Conservation (phyloP, 2,329 filamentous ascomycete genomes). For the Exophiala aquamarina region DNA sequence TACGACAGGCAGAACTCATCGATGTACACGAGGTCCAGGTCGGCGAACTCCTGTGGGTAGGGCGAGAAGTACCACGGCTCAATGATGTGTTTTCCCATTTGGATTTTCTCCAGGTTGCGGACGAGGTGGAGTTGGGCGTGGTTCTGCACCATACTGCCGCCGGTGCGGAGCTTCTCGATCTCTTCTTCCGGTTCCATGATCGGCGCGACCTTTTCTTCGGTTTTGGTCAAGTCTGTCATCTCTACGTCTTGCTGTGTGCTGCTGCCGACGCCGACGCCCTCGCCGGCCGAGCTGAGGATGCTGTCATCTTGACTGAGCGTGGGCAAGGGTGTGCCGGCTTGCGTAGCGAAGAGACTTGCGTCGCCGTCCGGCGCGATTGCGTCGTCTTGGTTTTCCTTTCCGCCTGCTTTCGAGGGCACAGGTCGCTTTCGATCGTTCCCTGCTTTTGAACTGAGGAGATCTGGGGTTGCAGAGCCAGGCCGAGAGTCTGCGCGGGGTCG, state of each 20-base stretch:
- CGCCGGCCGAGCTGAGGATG: constrained; percentile 24
- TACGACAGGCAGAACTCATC: constrained; percentile 97
- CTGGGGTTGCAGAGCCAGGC: constrained; percentile 58
- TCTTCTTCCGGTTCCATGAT: constrained; percentile 55
- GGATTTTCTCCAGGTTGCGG: constrained; percentile 87
- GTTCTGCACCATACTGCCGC: constrained; percentile 98
- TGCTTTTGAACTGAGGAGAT: constrained; percentile 49
- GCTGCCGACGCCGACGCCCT: constrained; percentile 19
- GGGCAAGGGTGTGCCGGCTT: constrained; percentile 40
- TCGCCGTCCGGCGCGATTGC: constrained; percentile 28
- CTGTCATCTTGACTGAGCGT: constrained; percentile 21
- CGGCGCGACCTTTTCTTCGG: constrained; percentile 33
- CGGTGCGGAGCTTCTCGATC: constrained; percentile 91
- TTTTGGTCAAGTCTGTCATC: constrained; percentile 42
- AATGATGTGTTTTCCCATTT: constrained; percentile 88
- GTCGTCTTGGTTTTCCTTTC: constrained; percentile 59
- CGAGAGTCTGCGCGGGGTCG: constrained; percentile 47
- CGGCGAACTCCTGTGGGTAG: constrained; percentile 84
- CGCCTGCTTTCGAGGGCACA: constrained; percentile 57
- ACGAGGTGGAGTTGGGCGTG: constrained; percentile 95
- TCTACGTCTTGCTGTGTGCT: constrained; percentile 36
- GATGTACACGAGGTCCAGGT: constrained; percentile 88
- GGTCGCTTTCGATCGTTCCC: constrained; percentile 46
- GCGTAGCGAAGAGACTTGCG: constrained; percentile 32
- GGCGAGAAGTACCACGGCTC: constrained; percentile 99